Evolutionary conservation across 169 alveolate genomes (phyloP), one percentile per base, ranked within the genome.

Genomic region (Plasmodium cynomolgi): DNA sequence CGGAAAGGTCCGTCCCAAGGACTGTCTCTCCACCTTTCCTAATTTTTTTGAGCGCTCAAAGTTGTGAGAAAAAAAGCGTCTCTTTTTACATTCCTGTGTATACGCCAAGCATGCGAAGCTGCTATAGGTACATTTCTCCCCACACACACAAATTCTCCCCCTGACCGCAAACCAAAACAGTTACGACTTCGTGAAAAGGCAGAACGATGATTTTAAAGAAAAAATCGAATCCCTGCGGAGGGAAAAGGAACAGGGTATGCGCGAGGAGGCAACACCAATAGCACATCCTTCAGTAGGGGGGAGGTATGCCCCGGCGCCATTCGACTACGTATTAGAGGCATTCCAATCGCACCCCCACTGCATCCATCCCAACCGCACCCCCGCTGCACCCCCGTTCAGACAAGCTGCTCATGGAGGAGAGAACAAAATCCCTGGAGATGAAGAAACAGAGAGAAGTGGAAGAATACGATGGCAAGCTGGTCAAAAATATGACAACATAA

Each of bases 211-310:
- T 20, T 88, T 79, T 79, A 77, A 39, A 80, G 58, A 80, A 79
- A 79, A 88, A 80, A 88, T 88, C 17, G 94, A 88, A 50, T 62
- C 37, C 41, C 56, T 88, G 29, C 81, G 71, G 33, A 77, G 26
- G 90, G 94, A 88, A 58, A 88, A 58, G 23, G 90, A 88, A 26
- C 77, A 74, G 71, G 94, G 94, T 88, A 58, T 68, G 47, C 47
- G 8, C 74, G 26, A 15, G 23, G 41, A 17, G 34, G 39, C 74
- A 15, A 15, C 77, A 68, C 37, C 6, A 26, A 26, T 8, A 68
- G 62, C 62, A 15, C 6, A 50, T 50, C 62, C 1, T 3, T 50
- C 8, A 7, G 17, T 50, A 17, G 62, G 62, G 62, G 62, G 7
- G 23, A 17, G 62, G 23, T 50, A 26, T 17, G 17, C 62, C 62